Evolutionary conservation across 371 early-diverging fungal genomes (phyloP).

Genomic region (Rhizopus arrhizus): DNA sequence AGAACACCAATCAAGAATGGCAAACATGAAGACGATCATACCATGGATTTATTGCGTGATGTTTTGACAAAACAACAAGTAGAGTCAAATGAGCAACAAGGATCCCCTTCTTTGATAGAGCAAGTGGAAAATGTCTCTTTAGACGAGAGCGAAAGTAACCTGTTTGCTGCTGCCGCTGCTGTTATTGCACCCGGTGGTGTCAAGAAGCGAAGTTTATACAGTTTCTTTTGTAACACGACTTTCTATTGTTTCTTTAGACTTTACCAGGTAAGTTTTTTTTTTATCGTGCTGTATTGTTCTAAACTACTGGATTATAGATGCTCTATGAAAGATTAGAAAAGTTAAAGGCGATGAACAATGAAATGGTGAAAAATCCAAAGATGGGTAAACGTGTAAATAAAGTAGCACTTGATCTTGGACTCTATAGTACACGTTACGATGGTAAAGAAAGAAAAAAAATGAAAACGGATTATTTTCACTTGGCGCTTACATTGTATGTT

Average conservation of each 20-base stretch:
- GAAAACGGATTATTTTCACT: not conserved
- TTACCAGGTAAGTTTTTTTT: slow-evolving; percentile 65
- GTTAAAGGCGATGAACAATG: slow-evolving; percentile 72
- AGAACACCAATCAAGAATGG: slow-evolving; percentile 37
- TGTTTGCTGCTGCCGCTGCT: slow-evolving; percentile 56
- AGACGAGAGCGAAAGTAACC: not conserved
- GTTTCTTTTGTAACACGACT: slow-evolving; percentile 74
- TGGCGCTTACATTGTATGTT: slow-evolving; percentile 10
- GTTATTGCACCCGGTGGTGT: slow-evolving; percentile 49
- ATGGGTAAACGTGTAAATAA: slow-evolving; percentile 67
- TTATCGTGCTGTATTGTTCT: not conserved
- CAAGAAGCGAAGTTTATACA: slow-evolving; percentile 48
- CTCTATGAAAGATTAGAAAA: slow-evolving; percentile 79
- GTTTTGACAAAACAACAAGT: slow-evolving; percentile 41
- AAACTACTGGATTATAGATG: slow-evolving; percentile 48
- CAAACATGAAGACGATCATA: slow-evolving; percentile 45
- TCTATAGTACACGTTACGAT: slow-evolving; percentile 62
- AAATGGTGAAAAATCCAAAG: slow-evolving; percentile 59
- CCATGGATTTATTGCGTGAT: slow-evolving; percentile 45
- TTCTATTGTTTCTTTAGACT: slow-evolving; percentile 90
- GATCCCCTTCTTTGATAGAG: not conserved
- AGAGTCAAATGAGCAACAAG: slow-evolving; percentile 16
- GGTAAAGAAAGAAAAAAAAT: slow-evolving; percentile 33
- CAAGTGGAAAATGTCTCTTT: not conserved
- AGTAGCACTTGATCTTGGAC: slow-evolving; percentile 81